Evolutionary conservation across 192 early-diverging fungal species (phyloP), one percentile per base, ranked within the genome.

Genomic region (Funneliformis geosporum): DNA sequence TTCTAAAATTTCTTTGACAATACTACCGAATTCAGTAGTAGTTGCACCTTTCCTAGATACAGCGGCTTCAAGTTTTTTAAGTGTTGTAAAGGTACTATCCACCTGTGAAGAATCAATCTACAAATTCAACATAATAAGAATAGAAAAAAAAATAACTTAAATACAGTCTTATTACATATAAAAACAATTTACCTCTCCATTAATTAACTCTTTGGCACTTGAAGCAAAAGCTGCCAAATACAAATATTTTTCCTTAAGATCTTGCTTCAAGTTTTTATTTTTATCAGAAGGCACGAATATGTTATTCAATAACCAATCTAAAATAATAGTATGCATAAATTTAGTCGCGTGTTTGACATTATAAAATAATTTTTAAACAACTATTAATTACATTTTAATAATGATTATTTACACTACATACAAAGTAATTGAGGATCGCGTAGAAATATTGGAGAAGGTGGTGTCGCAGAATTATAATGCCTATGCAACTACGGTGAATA

Each of bases 231-330:
- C 86, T 11, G 89, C 74, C 9, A 91, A 66, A 79, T 84, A 89
- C 4, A 90, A 69, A 25, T 86, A 83, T 44, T 89, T 87, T 62
- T 88, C 89, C 50, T 86, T 85, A 60, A 89, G 85, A 69, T 91
- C 89, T 21, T 82, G 82, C 79, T 86, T 88, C 33, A 88, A 76
- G 25, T 84, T 65, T 16, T 75, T 72, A 5, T 84, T 87, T 40
- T 83, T 80, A 4, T 84, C 80, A 40, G 82, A 81, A 10, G 89
- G 89, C 7, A 90, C 85, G 80, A 86, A 88, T 10, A 85, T 78
- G 0, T 46, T 86, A 84, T 86, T 83, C 28, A 79, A 16, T 33
- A 68, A 62, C 75, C n/a, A 78, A 18, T 50, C 43, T 74, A 33
- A 66, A 10, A 12, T 61, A 44, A 18, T 76, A 14, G 14, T 18